Conservation (phyloP, 2,329 filamentous ascomycete genomes). For the Paecilomyces sp. region DNA sequence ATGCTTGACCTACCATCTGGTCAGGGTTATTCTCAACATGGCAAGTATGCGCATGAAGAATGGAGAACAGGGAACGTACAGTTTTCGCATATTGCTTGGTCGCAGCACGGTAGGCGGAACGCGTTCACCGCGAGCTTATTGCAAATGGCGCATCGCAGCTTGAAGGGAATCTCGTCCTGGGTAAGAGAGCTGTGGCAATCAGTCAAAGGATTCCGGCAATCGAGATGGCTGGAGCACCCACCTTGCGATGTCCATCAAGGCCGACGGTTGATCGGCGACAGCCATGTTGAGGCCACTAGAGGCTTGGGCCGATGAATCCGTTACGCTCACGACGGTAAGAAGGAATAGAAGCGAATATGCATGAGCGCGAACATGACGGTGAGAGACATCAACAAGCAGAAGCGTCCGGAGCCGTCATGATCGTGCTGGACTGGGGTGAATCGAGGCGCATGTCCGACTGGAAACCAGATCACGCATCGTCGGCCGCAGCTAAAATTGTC, state of each 20-base stretch:
- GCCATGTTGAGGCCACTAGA: conserved; percentile 20
- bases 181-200: conserved; percentile 56
- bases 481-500: not conserved
- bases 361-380: conserved; percentile 13
- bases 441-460: not conserved
- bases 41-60: conserved; percentile 1
- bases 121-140: conserved; percentile 86
- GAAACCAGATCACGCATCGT: not conserved
- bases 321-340: conserved; percentile 5
- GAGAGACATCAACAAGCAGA: conserved; percentile 9
- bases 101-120: conserved; percentile 87
- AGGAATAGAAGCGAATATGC: conserved; percentile 7
- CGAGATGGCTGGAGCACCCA: conserved; percentile 9
- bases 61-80: conserved; percentile 53
- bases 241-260: conserved; percentile 38
- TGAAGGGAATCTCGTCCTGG: conserved; percentile 86
- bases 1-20: conserved; percentile 57
- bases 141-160: conserved; percentile 90
- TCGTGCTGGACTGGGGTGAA: not conserved
- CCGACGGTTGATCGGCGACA: conserved; percentile 31
- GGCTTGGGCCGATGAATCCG: not conserved
- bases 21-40: conserved; percentile 1
- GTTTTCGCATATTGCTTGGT: conserved; percentile 83
- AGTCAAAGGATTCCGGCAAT: not conserved
- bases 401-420: conserved; percentile 3